Conservation (phyloP, 257 asterid species). For the Lycium barbarum region DNA sequence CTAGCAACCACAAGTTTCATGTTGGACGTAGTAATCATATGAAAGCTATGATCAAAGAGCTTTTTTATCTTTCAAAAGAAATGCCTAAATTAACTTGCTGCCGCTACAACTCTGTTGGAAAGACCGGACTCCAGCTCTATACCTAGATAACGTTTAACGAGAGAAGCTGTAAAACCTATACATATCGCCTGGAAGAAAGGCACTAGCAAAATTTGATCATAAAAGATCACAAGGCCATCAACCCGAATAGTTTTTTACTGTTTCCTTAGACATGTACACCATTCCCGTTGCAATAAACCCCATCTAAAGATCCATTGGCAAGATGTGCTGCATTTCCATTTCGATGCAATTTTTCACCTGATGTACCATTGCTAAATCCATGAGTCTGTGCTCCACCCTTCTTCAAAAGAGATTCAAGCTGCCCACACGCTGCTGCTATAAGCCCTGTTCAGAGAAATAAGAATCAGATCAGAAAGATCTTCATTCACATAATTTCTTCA, state of each 20-base stretch:
- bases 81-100: slow-evolving; percentile 14
- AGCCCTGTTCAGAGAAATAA: slow-evolving; percentile 55
- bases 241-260: slow-evolving; percentile 24
- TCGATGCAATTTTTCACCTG: slow-evolving; percentile 48
- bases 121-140: slow-evolving; percentile 36
- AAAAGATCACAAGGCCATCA: background rate
- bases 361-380: slow-evolving; percentile 56
- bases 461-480: background rate
- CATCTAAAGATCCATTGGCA: slow-evolving; percentile 64
- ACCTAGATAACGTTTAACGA: background rate
- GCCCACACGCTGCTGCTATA: slow-evolving; percentile 71
- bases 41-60: background rate
- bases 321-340: slow-evolving; percentile 53
- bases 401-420: slow-evolving; percentile 61
- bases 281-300: slow-evolving; percentile 63
- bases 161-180: slow-evolving; percentile 27
- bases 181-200: background rate
- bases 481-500: background rate
- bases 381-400: slow-evolving; percentile 39
- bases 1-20: background rate
- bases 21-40: background rate
- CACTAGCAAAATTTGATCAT: slow-evolving; percentile 26
- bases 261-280: slow-evolving; percentile 59
- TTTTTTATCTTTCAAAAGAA: background rate
- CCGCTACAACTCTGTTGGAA: background rate